phyloP scores from a whole-genome alignment of 345 rosid genomes.

The Citrus trifoliata region DNA sequence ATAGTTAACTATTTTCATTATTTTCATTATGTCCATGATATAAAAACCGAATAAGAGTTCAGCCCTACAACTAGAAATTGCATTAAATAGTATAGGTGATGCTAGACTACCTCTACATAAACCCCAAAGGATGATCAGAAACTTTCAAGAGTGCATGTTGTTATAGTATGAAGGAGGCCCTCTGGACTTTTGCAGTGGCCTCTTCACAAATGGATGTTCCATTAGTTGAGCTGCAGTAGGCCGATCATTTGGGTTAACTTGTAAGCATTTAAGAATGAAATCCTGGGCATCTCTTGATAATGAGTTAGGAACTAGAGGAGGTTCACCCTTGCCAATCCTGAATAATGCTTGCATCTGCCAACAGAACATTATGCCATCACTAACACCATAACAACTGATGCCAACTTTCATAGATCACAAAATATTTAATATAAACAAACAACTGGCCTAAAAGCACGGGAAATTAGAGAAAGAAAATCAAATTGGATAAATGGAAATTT shows the following conservation, averaged over 20 bases:
- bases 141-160: background rate
- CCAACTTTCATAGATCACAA: background rate
- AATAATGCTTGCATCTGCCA: conserved; percentile 66
- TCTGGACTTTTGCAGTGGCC: conserved; percentile 31
- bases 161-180: conserved; percentile 38
- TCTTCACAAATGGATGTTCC: conserved; percentile 68
- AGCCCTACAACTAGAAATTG: background rate
- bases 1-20: too few species aligned
- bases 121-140: conserved; percentile 1
- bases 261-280: conserved; percentile 61
- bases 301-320: conserved; percentile 55
- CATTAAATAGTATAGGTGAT: background rate
- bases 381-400: background rate
- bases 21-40: background rate
- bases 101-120: conserved; percentile 3
- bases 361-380: background rate
- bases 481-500: background rate
- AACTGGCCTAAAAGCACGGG: background rate
- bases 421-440: background rate
- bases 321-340: conserved; percentile 63
- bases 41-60: background rate
- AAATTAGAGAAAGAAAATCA: background rate
- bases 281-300: conserved; percentile 57
- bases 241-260: conserved; percentile 61
- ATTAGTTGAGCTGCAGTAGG: conserved; percentile 72